phyloP scores from a whole-genome alignment of 352 stramenopile genomes.

The Pythium myriotylum region DNA sequence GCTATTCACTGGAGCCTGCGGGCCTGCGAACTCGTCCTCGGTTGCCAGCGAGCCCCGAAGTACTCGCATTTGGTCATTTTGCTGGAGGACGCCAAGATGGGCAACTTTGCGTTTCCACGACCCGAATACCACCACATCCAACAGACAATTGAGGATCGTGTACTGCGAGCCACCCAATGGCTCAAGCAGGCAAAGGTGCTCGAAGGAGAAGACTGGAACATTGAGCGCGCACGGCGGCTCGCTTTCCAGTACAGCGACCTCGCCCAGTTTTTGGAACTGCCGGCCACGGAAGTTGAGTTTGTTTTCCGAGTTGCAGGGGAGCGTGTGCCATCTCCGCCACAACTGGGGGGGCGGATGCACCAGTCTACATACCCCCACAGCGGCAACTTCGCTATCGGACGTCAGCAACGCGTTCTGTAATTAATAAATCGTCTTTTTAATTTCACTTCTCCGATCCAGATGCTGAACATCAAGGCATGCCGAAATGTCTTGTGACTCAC shows the following conservation, averaged over 20 bases:
- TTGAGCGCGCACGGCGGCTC: constrained; percentile 49
- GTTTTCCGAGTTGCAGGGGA: constrained; percentile 43
- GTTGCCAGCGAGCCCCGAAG: constrained; percentile 44
- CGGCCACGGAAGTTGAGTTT: constrained; percentile 63
- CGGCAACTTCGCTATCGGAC: neutral
- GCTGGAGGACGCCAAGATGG: constrained; percentile 52
- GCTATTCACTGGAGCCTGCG: constrained; percentile 81
- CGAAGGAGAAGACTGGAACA: constrained; percentile 71
- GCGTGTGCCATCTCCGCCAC: constrained; percentile 12
- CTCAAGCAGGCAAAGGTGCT: constrained; percentile 65
- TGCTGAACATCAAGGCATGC: too few relatives aligned
- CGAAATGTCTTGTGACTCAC: too few relatives aligned
- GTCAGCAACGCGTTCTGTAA: constrained; percentile 24
- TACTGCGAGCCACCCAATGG: constrained; percentile 64
- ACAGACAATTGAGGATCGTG: constrained; percentile 65
- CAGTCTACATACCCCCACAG: constrained; percentile 1
- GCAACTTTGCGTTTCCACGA: constrained; percentile 59
- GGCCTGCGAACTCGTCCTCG: constrained; percentile 66
- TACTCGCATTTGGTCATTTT: constrained; percentile 76
- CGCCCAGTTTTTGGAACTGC: constrained; percentile 64
- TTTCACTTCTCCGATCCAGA: too few relatives aligned
- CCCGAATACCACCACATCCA: constrained; percentile 75
- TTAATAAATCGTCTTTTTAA: neutral
- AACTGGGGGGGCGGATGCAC: neutral
- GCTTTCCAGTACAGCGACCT: constrained; percentile 56